Conservation (phyloP, 495 filamentous ascomycete species). For the Pseudevernia furfuracea region DNA sequence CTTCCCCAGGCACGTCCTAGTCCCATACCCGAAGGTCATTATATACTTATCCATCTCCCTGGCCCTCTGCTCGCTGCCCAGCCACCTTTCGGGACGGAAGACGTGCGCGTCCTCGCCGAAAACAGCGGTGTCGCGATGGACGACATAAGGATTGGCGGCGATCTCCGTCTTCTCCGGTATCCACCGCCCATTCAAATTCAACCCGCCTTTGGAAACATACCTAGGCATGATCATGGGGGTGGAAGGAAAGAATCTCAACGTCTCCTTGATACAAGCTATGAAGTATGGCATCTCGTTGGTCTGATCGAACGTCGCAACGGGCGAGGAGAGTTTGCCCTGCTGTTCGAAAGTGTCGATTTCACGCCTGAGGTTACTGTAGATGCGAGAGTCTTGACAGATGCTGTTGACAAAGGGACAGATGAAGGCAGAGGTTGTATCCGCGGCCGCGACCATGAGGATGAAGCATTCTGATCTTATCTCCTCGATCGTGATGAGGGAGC, state of each 20-base stretch:
- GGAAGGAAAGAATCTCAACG: background rate
- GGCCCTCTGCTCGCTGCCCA: background rate
- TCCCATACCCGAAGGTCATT: slow-evolving; percentile 44
- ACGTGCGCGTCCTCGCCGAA: background rate
- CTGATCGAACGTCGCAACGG: background rate
- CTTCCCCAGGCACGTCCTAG: slow-evolving; percentile 47
- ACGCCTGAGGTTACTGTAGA: background rate
- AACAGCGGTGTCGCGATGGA: background rate
- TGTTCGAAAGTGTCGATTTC: background rate
- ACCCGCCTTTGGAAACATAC: background rate
- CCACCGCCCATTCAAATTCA: background rate
- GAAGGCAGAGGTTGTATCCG: slow-evolving; percentile 54
- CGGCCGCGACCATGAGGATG: slow-evolving; percentile 52
- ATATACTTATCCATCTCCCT: background rate
- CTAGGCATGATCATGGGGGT: background rate
- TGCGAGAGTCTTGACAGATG: background rate
- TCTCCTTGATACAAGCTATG: background rate
- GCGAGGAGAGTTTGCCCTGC: background rate
- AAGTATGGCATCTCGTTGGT: background rate
- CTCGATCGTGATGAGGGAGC: slow-evolving; percentile 40
- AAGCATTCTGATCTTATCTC: slow-evolving; percentile 50
- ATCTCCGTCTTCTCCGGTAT: background rate
- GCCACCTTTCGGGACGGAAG: background rate
- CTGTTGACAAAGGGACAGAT: slow-evolving; percentile 44
- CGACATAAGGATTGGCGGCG: background rate